A percentile compares a stretch with the other conserved stretches of the same genome.
These are phyloP conservation scores for Phoma sp. DNA, from an alignment of 2,329 filamentous ascomycete genomes.

Conservation along the genomic window DNA sequence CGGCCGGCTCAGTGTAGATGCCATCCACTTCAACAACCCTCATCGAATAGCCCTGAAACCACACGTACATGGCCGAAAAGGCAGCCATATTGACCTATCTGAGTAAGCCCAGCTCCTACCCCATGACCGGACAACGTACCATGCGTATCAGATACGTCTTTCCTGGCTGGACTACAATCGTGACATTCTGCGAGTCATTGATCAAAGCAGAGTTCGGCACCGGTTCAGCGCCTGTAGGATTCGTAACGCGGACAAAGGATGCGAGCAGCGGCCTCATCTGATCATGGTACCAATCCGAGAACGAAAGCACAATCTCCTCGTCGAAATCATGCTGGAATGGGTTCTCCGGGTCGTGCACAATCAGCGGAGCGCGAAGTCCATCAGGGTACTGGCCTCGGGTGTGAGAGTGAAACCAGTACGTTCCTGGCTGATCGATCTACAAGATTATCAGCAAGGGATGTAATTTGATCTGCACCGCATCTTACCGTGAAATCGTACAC, in stretches of 20 bases:
- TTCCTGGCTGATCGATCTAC: constrained; percentile 58
- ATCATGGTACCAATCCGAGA: constrained; percentile 74
- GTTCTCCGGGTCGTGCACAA: constrained; percentile 65
- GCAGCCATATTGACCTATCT: constrained; percentile 64
- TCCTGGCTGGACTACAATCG: constrained; percentile 53
- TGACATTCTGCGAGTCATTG: constrained; percentile 62
- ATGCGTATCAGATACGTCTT: constrained; percentile 70
- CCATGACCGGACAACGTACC: constrained; percentile 42
- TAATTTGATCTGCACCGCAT: background rate
- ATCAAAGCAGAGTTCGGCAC: constrained; percentile 69
- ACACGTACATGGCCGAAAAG: constrained; percentile 73
- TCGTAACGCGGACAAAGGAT: constrained; percentile 49
- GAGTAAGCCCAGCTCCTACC: background rate
- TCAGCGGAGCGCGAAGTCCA: constrained; percentile 69
- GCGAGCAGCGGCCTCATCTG: constrained; percentile 51
- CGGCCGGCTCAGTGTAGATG: constrained; percentile 65
- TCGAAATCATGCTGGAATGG: constrained; percentile 61
- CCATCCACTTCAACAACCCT: constrained; percentile 74
- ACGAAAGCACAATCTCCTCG: constrained; percentile 67
- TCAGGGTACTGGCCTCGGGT: constrained; percentile 68
- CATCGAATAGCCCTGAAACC: constrained; percentile 70
- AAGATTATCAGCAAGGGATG: constrained; percentile 23
- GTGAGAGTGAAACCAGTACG: constrained; percentile 73
- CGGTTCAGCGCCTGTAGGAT: constrained; percentile 67
- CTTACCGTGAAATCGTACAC: constrained; percentile 59